Conservation (phyloP, 164 flowering plant genomes). For the Kingdonia uniflora region DNA sequence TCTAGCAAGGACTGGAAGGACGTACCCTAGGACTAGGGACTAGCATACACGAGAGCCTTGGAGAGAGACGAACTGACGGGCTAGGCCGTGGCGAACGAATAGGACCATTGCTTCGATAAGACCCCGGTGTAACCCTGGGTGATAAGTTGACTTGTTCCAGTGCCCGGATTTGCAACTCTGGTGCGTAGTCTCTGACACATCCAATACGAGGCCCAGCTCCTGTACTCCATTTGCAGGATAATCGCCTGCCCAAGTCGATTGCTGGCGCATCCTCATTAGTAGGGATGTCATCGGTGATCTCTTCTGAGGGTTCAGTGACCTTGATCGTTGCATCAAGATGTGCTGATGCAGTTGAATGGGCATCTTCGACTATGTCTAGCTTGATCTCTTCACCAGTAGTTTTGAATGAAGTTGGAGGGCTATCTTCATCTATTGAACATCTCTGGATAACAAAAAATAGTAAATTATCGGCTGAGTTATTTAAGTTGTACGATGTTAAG, state of each 20-base stretch:
- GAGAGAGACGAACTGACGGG: constrained; percentile 61
- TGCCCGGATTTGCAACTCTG: constrained; percentile 55
- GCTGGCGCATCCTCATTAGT: constrained; percentile 12
- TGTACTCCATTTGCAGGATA: constrained; percentile 74
- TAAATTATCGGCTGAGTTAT: background rate
- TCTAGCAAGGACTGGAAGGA: no score
- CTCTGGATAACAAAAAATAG: constrained; percentile 31
- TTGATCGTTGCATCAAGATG: background rate
- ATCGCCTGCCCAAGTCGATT: constrained; percentile 30
- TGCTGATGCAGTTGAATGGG: constrained; percentile 6
- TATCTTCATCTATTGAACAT: constrained; percentile 46
- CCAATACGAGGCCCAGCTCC: constrained; percentile 83
- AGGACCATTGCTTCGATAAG: constrained; percentile 26
- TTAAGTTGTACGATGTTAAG: no score
- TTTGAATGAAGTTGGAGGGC: constrained; percentile 12
- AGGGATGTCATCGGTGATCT: background rate
- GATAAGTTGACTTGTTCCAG: constrained; percentile 73
- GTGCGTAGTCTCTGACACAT: constrained; percentile 77
- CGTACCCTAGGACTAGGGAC: constrained; percentile 49
- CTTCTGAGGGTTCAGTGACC: constrained; percentile 1
- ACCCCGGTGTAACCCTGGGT: constrained; percentile 33
- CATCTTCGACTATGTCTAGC: constrained; percentile 8
- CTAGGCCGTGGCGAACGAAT: constrained; percentile 82
- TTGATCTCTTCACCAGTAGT: constrained; percentile 11
- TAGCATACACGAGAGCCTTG: constrained; percentile 74